Base-by-base conservation (phyloP, 371 early-diverging fungal genomes). In the Lichtheimia ramosa region DNA sequence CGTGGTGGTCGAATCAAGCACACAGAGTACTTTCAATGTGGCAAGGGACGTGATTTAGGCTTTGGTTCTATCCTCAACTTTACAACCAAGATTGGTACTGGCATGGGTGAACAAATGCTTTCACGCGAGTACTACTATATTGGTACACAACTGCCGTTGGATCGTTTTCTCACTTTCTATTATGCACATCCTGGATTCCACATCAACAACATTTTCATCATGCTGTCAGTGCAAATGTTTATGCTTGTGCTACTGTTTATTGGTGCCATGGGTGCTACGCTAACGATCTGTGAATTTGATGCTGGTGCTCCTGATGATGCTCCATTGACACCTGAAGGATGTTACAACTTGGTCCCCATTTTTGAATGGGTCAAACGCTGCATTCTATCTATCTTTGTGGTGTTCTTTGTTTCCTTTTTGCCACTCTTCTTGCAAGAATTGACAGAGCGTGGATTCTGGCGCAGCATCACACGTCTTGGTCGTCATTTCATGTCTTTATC, bases 111-210 rank as follows among this genome's bases (percentile, higher is more conserved):
- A 71, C 94, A 95, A 69, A 84, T 93, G 74, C 68, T 94, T 27
- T 92, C 93, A 14, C 85, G 96, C 27, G 96, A 94, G 65, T 88
- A 93, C 68, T 94, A 94, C 70, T 91, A 91, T 73, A 68, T 95
- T 21, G 92, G 94, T 39, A 89, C 92, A 18, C 89, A 88, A 57
- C 75, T 94, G 21, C 91, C 93, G 0, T 64, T 93, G 15, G 93
- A 93, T 64, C 79, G 94, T 3, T 88, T 94, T 71, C 71, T 95
- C 63, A 93, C 94, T 5, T 93, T 94, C 65, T 93, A 85, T 70
- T 93, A 91, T 64, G 92, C 91, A 8, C 92, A 92, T 62, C 90
- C 93, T 18, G 95, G 94, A 8, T 95, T 93, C 78, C 94, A 94
- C 65, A 81, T 94, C 69, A 96, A 94, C 82, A 94, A 95, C 72